Evolutionary conservation across 2,329 filamentous ascomycete genomes (phyloP), one percentile per base, ranked within the genome.

Genomic region (Stromatinia cepivora): DNA sequence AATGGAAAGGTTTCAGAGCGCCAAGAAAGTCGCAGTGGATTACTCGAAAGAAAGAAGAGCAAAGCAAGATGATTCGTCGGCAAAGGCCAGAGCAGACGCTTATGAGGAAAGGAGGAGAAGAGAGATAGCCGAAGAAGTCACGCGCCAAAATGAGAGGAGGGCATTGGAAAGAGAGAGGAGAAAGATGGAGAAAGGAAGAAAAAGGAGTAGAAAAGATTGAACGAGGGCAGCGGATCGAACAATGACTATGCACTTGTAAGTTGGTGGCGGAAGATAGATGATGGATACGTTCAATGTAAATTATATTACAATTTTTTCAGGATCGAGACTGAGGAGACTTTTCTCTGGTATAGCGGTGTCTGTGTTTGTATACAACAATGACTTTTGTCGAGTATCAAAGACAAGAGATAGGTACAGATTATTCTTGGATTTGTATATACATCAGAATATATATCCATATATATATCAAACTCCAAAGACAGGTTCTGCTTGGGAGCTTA

Each of bases 251-350:
- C 52, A 64, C 5, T 52, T 20, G 17, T 64, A 36, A 50, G 20
- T 42, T 52, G 42, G n/a, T 64, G 22, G 9, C 28, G 61, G 22
- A 8, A 50, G 22, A 39, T 46, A 36, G 45, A 63, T 52, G 31
- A 25, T 63, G 28, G 3, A 64, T 64, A 36, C 15, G 15, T 39
- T 42, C 61, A 52, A 64, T 64, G 61, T 64, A 64, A 52, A 64
- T 28, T 42, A 64, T 52, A 34, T 53, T 39, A 64, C 15, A 52
- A 64, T 25, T 39, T 22, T 39, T 64, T 20, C 31, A 48, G 28
- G 7, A 39, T 52, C 34, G 20, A 63, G 61, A 52, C 15, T 52
- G 46, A 36, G 61, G 34, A 28, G 28, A 34, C 15, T 34, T 10
- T 46, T 22, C 15, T 6, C 17, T 50, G 28, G 22, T 56, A 8